Evolutionary conservation across 192 early-diverging fungal genomes (phyloP), one percentile per base, ranked within the genome.

Genomic region (Phlyctochytrium bullatum): DNA sequence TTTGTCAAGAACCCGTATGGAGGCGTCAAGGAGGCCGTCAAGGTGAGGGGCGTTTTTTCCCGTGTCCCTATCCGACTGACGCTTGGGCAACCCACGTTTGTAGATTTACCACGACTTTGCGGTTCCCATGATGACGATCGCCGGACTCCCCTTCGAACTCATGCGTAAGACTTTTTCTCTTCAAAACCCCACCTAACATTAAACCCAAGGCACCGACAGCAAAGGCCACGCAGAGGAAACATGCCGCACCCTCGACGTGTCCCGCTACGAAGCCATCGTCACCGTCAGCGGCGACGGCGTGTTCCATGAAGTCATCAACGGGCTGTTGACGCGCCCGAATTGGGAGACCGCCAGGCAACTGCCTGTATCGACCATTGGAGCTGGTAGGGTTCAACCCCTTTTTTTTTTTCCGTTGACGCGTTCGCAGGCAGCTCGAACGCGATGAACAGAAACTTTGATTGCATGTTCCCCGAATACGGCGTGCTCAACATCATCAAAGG

Each of bases 261-360:
- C 74, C 0, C 50, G 65, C 10, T 94, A 82, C 63, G 82, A 83
- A 35, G 83, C 87, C 3, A 73, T 90, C 27, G 75, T 88, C 0
- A 80, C 86, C 31, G 76, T 92, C 35, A 86, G 86, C 76, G 92
- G 92, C 25, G 92, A 94, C 72, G 92, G 92, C 10, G 82, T 91
- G 3, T 78, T 91, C 31, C 89, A 94, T 54, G 92, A 94, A 71
- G 73, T 92, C 12, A 77, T 92, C 31, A 90, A 94, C 58, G 92
- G 91, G 2, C 76, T 92, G n/a, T 73, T 94, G 79, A 73, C 81
- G 54, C 76, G 91, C 28, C 72, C 81, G 2, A 90, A 94, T 68
- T 88, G 85, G 61, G 59, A 78, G 29, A 59, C 69, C 10, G 83
- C 87, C 10, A 70, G 77, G 36, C 75, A 76, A 23, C 59, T 90